A percentile compares a stretch with the other conserved stretches of the same genome.
These are phyloP conservation scores for Pseudoneurospora amorphoporcata DNA, from an alignment of 495 filamentous ascomycete species.

Conservation along the genomic window DNA sequence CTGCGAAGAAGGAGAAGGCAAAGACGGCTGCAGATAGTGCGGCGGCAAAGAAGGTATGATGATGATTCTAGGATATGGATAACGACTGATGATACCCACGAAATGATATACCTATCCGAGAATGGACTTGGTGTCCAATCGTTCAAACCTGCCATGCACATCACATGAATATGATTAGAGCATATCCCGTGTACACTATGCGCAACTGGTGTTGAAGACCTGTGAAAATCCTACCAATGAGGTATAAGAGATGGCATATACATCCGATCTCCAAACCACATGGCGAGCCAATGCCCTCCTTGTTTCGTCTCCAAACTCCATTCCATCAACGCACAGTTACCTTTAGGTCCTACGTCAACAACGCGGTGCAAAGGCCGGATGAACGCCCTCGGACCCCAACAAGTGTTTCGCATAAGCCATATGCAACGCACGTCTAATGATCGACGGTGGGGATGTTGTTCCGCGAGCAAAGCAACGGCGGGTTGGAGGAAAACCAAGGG, in stretches of 20 bases:
- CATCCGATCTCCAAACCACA: not conserved
- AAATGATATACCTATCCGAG: not conserved
- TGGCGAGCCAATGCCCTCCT: not conserved
- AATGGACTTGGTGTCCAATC: too few relatives aligned
- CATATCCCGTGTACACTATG: not conserved
- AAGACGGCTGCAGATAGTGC: not conserved
- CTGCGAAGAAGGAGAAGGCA: slow-evolving; percentile 1
- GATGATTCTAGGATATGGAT: not conserved
- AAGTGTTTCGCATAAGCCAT: not conserved
- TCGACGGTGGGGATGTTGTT: not conserved
- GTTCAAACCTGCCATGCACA: not conserved
- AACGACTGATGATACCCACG: not conserved
- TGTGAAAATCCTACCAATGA: not conserved
- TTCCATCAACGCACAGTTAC: not conserved
- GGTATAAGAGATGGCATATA: not conserved
- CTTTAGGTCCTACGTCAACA: not conserved
- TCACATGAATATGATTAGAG: not conserved
- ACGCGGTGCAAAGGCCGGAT: not conserved
- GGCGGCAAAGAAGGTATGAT: not conserved
- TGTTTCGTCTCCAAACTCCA: not conserved
- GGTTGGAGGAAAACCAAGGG: not conserved
- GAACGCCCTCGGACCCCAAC: not conserved
- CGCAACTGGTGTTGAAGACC: not conserved
- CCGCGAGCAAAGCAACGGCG: not conserved
- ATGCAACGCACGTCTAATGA: not conserved